Evolutionary conservation across 805 yeast genomes (phyloP).

Genomic region (Pichia eremophila): DNA sequence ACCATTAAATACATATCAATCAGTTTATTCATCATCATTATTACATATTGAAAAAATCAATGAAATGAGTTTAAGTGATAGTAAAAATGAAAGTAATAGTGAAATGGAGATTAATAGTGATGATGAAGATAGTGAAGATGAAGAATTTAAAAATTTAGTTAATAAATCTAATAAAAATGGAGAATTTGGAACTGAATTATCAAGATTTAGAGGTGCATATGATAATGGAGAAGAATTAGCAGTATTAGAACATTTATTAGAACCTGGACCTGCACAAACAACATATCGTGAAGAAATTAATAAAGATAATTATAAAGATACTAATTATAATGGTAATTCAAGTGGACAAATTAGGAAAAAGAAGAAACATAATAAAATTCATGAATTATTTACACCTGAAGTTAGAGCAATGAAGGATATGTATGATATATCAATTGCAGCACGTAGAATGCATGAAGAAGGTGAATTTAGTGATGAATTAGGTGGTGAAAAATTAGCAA

Average conservation of each 20-base stretch:
- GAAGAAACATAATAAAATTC: not conserved
- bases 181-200: conserved; percentile 2
- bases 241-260: conserved; percentile 3
- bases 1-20: not conserved
- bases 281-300: not conserved
- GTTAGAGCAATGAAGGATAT: conserved; percentile 53
- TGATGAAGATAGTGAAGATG: conserved; percentile 1
- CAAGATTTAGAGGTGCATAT: not conserved
- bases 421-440: conserved; percentile 52
- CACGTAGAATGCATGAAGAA: conserved; percentile 51
- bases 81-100: too few relatives aligned
- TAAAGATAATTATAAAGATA: not conserved
- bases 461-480: not conserved
- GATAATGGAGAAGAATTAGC: not conserved
- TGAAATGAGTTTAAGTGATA: not conserved
- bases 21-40: conserved; percentile 4
- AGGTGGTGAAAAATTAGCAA: not conserved
- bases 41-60: not conserved
- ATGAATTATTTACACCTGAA: conserved; percentile 41
- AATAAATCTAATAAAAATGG: not conserved
- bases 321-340: not conserved
- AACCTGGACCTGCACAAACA: conserved; percentile 4
- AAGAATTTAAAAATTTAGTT: not conserved
- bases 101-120: not conserved
- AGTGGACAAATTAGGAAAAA: conserved; percentile 11